Evolutionary conservation across 73 alveolate genomes (phyloP), one percentile per base, ranked within the genome.

Genomic region (Paramecium primaurelia): DNA sequence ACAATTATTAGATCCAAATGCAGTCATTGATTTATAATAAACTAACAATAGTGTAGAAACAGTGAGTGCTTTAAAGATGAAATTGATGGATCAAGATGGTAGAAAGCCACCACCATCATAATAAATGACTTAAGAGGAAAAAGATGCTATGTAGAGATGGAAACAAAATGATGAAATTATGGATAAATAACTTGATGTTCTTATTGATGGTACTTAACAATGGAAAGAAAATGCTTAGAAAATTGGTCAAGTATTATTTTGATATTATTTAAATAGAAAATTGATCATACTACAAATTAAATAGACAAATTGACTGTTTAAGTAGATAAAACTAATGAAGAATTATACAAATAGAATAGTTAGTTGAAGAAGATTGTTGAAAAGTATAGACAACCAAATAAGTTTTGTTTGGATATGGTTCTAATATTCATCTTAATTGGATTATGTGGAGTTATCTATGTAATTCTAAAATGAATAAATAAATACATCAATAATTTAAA

Each of bases 321-420:
- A 42, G 91, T 80, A 7, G 91, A 80, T 45, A 28, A 45, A 26
- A 80, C 91, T 14, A 80, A 80, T 80, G 91, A 30, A 8, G 91
- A 80, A 80, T 80, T 80, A 64, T 12, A 32, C 30, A 80, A 80
- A 80, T 49, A 80, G 38, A 80, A 80, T 36, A 47, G 22, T 14
- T 47, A 40, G 18, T 49, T 80, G 44, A 80, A 80, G 18, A 49
- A 42, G 20, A 80, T 80, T 40, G 91, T 80, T 2, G 91, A 45
- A 47, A 20, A 80, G 28, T 80, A 80, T 18, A 80, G 91, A 47
- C 18, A 80, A 47, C 91, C 91, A 45, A 49, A 80, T 80, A 80
- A 80, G 32, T 80, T 80, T 47, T 80, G 91, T 26, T 45, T 80
- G 14, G 91, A 80, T 30, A 80, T 80, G 58, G 91, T 80, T 44